Conservation (phyloP, 2,329 filamentous ascomycete species). For the Pseudopyrenochaeta lycopersici region DNA sequence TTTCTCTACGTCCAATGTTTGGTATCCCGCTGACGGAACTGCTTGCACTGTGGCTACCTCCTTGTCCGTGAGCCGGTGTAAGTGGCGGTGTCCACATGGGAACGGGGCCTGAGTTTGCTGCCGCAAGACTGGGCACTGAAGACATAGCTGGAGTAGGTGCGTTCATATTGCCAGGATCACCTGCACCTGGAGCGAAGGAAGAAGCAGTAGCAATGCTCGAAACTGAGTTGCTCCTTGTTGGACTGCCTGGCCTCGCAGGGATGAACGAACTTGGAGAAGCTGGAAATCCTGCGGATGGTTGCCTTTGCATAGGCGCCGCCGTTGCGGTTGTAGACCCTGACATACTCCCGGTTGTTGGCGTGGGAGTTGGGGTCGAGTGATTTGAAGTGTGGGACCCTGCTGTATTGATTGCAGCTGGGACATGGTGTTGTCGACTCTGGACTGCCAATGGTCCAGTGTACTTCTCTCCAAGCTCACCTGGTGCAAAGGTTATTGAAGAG, state of each 20-base stretch:
- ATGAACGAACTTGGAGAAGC: constrained; percentile 66
- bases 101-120: constrained; percentile 70
- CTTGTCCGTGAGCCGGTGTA: constrained; percentile 69
- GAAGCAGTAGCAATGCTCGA: constrained; percentile 79
- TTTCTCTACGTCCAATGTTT: constrained; percentile 45
- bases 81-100: constrained; percentile 90
- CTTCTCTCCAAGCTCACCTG: constrained; percentile 83
- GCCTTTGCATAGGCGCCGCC: constrained; percentile 63
- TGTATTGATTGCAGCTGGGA: constrained; percentile 54
- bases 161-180: constrained; percentile 62
- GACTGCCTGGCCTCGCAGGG: constrained; percentile 73
- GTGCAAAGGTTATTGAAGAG: constrained; percentile 83
- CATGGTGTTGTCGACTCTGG: constrained; percentile 36
- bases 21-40: constrained; percentile 63
- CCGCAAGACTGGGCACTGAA: constrained; percentile 78
- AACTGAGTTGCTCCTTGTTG: constrained; percentile 83
- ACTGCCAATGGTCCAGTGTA: constrained; percentile 72
- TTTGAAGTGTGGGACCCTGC: constrained; percentile 57
- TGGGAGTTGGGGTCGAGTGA: constrained; percentile 75
- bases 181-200: constrained; percentile 52
- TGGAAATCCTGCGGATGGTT: constrained; percentile 63
- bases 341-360: constrained; percentile 72
- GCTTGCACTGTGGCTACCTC: constrained; percentile 61
- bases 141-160: constrained; percentile 83
- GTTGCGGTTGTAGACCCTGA: constrained; percentile 57